phyloP scores from a whole-genome alignment of 352 stramenopile species.

The Globisporangium yorkense region DNA sequence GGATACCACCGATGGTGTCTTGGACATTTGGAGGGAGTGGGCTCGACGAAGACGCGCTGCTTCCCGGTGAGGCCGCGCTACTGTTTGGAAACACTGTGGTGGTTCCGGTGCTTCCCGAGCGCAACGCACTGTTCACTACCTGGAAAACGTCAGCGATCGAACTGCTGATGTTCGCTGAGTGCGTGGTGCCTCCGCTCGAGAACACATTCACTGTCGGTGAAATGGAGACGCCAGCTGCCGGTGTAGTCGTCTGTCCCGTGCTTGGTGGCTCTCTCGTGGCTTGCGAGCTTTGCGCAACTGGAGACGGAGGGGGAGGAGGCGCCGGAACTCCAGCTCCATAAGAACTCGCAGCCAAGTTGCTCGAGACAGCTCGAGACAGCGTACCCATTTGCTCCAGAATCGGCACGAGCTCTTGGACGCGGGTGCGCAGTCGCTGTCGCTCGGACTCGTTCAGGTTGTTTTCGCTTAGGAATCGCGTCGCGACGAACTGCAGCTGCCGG shows the following conservation, averaged over 20 bases:
- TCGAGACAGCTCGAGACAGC: constrained; percentile 9
- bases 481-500: constrained; percentile 26
- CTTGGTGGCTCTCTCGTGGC: not conserved
- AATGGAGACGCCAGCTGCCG: not conserved
- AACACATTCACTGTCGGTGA: constrained; percentile 13
- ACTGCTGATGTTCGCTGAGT: constrained; percentile 7
- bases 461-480: constrained; percentile 18
- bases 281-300: not conserved
- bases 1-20: constrained; percentile 1
- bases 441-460: constrained; percentile 20
- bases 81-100: not conserved
- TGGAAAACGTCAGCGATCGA: constrained; percentile 13
- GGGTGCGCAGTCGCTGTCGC: constrained; percentile 16
- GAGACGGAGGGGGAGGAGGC: not conserved
- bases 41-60: not conserved
- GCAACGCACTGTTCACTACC: not conserved
- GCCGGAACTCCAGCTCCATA: constrained; percentile 3
- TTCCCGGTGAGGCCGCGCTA: not conserved
- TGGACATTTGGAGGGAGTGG: not conserved
- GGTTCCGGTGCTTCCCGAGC: not conserved
- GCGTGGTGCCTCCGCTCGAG: not conserved
- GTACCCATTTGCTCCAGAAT: constrained; percentile 12
- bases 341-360: constrained; percentile 14
- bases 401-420: constrained; percentile 18
- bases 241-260: not conserved